Evolutionary conservation across 2,329 filamentous ascomycete genomes (phyloP).

Genomic region (Penicillium brasilianum): DNA sequence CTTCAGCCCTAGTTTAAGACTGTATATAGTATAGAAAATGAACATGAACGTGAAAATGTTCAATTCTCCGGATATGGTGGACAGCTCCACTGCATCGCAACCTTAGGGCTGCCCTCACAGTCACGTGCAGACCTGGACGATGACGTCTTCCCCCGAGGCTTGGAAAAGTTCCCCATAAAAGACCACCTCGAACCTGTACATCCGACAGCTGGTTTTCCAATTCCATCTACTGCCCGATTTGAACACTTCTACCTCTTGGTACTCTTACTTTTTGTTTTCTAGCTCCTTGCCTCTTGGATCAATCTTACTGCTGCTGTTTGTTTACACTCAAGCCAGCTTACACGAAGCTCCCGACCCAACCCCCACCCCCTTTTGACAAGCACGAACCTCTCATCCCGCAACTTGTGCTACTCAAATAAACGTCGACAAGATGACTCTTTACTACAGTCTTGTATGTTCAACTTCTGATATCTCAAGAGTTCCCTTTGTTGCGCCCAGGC

Average conservation of each 20-base stretch:
- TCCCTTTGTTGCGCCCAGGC: conserved; percentile 1
- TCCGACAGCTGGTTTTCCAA: conserved; percentile 30
- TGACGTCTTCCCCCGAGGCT: conserved; percentile 40
- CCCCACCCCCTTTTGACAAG: conserved; percentile 29
- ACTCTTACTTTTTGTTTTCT: neutral
- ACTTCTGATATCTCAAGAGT: neutral
- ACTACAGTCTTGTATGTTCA: conserved; percentile 67
- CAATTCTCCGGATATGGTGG: neutral
- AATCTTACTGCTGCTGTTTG: conserved; percentile 15
- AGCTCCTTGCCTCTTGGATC: neutral
- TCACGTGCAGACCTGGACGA: conserved; percentile 32
- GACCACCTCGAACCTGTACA: conserved; percentile 70
- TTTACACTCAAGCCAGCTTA: conserved; percentile 26
- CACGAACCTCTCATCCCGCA: conserved; percentile 13
- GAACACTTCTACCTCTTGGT: conserved; percentile 16
- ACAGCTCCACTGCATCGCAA: conserved; percentile 4
- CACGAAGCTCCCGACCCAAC: conserved; percentile 18
- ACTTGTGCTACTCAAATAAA: neutral
- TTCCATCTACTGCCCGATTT: conserved; percentile 41
- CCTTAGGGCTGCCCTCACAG: conserved; percentile 5
- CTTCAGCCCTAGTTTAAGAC: too few relatives aligned
- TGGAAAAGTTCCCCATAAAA: conserved; percentile 52
- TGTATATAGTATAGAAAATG: conserved; percentile 9
- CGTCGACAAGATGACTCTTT: conserved; percentile 66
- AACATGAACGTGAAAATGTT: neutral